A percentile compares a stretch with the other conserved stretches of the same genome.
These are phyloP conservation scores for Talaromyces sp. DNA, from an alignment of 2,329 filamentous ascomycete genomes.

Conservation along the genomic window DNA sequence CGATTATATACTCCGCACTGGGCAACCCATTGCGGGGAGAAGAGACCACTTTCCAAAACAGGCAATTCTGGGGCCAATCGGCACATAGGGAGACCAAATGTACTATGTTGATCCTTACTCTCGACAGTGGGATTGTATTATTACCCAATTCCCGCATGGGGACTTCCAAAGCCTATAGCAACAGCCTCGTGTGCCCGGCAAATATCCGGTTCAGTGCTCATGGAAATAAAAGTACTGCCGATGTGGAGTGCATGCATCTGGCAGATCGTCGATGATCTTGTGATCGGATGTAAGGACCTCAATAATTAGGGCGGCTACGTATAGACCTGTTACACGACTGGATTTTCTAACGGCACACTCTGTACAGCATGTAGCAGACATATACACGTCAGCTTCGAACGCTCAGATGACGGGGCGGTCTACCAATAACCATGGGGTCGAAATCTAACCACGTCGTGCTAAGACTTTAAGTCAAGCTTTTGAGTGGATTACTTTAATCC, in stretches of 20 bases:
- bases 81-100: not conserved
- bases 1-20: not conserved
- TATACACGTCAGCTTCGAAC: not conserved
- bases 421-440: not conserved
- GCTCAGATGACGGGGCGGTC: not conserved
- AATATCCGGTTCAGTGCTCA: not conserved
- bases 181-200: not conserved
- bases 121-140: not conserved
- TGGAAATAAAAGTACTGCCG: not conserved
- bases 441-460: not conserved
- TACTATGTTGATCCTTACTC: not conserved
- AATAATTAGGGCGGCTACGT: not conserved
- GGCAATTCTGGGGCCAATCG: not conserved
- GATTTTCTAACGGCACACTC: too few species aligned
- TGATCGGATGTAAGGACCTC: not conserved
- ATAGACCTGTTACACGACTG: too few species aligned
- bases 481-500: not conserved
- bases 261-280: not conserved
- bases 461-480: not conserved
- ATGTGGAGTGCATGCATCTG: not conserved
- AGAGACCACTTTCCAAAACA: not conserved
- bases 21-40: not conserved
- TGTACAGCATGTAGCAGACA: too few species aligned
- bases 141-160: not conserved
- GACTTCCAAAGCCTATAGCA: not conserved